Conservation (phyloP, 1,139 yeast genomes). For the Lodderomyces pseudojiufengensis region DNA sequence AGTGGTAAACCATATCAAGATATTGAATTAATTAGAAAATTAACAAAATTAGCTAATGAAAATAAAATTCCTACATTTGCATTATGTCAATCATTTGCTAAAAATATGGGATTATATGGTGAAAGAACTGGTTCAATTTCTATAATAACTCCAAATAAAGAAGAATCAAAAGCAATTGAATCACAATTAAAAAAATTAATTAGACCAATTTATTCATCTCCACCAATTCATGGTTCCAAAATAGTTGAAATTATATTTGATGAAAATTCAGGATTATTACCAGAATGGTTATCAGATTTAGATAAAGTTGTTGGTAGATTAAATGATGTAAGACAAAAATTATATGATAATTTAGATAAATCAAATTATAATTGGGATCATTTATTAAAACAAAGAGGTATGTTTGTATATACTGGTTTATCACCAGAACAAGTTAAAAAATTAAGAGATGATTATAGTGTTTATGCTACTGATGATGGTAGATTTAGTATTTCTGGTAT, state of each 20-base stretch:
- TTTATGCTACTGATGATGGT: slow-evolving; percentile 86
- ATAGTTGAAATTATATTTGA: slow-evolving; percentile 75
- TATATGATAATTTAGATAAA: slow-evolving; percentile 55
- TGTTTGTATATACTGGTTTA: slow-evolving; percentile 93
- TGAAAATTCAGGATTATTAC: slow-evolving; percentile 50
- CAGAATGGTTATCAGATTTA: slow-evolving; percentile 79
- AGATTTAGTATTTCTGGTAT: slow-evolving; percentile 91
- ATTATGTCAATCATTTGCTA: slow-evolving; percentile 89
- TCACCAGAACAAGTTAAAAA: slow-evolving; percentile 62
- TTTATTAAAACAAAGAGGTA: slow-evolving; percentile 85
- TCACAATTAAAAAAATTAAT: slow-evolving; percentile 79
- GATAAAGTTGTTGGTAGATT: slow-evolving; percentile 74
- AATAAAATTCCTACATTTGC: slow-evolving; percentile 53
- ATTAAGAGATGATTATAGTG: slow-evolving; percentile 67
- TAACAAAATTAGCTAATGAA: slow-evolving; percentile 45
- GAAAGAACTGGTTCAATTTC: slow-evolving; percentile 94
- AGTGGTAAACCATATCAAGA: slow-evolving; percentile 62
- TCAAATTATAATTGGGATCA: slow-evolving; percentile 77
- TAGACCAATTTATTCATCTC: slow-evolving; percentile 87
- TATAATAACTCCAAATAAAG: slow-evolving; percentile 48
- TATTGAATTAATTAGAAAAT: slow-evolving; percentile 46
- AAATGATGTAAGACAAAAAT: slow-evolving; percentile 65
- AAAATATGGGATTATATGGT: slow-evolving; percentile 95
- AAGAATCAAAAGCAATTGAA: slow-evolving; percentile 48
- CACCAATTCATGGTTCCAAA: slow-evolving; percentile 92